These are phyloP conservation scores for Phytophthora idaei DNA, from an alignment of 352 stramenopile genomes.

Conservation along the genomic window DNA sequence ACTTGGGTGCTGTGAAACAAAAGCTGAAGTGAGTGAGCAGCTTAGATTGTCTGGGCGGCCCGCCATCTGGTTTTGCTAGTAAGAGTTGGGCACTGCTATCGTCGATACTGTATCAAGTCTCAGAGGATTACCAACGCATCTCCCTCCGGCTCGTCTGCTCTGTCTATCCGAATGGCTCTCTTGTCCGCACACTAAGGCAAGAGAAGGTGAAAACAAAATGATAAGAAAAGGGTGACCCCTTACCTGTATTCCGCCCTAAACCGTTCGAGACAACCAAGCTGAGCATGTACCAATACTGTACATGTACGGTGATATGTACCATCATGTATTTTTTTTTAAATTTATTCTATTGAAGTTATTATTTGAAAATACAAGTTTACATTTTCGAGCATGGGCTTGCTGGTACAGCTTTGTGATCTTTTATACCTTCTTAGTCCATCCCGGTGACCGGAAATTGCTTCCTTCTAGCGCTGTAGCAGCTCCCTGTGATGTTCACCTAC, in stretches of 20 bases:
- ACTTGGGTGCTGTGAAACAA: constrained; percentile 39
- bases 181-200: constrained; percentile 1
- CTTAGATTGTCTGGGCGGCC: background rate
- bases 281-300: no score
- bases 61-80: constrained; percentile 35
- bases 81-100: constrained; percentile 16
- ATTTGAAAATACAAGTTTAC: no score
- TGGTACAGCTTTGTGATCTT: no score
- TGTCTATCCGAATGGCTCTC: constrained; percentile 14
- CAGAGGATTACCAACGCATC: constrained; percentile 36
- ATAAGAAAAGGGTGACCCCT: constrained; percentile 13
- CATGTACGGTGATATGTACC: no score
- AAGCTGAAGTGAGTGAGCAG: constrained; percentile 45
- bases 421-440: no score
- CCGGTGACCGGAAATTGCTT: no score
- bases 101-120: constrained; percentile 23
- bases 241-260: constrained; percentile 20
- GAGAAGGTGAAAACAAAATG: constrained; percentile 18
- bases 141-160: constrained; percentile 33
- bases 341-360: no score
- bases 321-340: no score
- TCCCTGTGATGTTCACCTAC: background rate
- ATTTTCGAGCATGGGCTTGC: no score
- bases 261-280: constrained; percentile 15
- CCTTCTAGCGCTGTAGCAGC: no score